These are phyloP conservation scores for Arachnomyces sp. DNA, from an alignment of 2,329 filamentous ascomycete species.

Conservation along the genomic window DNA sequence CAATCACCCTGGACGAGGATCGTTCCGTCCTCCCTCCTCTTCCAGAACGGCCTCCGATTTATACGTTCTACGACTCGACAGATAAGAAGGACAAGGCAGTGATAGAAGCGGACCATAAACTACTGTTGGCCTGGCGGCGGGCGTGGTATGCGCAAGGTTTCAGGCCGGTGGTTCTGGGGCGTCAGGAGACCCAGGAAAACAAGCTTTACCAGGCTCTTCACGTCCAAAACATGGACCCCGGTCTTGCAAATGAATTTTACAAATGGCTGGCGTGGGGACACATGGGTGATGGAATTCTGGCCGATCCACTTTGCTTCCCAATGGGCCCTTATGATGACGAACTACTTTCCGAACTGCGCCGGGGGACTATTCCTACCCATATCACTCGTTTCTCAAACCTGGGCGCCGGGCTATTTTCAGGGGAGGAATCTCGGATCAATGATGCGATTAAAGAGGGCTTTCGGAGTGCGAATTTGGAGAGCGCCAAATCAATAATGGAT, in stretches of 20 bases:
- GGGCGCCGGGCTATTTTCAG: constrained; percentile 65
- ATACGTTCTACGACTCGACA: constrained; percentile 80
- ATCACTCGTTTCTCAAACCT: constrained; percentile 65
- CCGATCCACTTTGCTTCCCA: constrained; percentile 72
- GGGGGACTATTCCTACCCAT: constrained; percentile 65
- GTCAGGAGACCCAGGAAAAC: constrained; percentile 74
- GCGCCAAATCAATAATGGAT: constrained; percentile 56
- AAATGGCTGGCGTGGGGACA: constrained; percentile 89
- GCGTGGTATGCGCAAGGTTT: constrained; percentile 97
- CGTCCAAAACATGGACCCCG: constrained; percentile 47
- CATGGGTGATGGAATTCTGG: constrained; percentile 76
- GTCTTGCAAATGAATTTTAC: constrained; percentile 63
- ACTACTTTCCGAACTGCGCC: constrained; percentile 63
- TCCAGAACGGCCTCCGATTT: constrained; percentile 62
- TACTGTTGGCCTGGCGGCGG: constrained; percentile 80
- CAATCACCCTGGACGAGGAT: constrained; percentile 71
- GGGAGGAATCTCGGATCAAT: constrained; percentile 57
- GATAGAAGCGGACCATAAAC: constrained; percentile 65
- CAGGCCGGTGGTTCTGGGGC: constrained; percentile 70
- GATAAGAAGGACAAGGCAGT: constrained; percentile 55
- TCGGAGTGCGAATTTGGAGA: constrained; percentile 47
- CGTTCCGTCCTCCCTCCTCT: constrained; percentile 76
- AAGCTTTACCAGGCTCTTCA: constrained; percentile 68
- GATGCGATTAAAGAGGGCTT: constrained; percentile 56
- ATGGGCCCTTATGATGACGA: constrained; percentile 71